A percentile compares a stretch with the other conserved stretches of the same genome.
phyloP scores from a whole-genome alignment of 2,329 filamentous ascomycete species.

The Niveomyces coronatus region DNA sequence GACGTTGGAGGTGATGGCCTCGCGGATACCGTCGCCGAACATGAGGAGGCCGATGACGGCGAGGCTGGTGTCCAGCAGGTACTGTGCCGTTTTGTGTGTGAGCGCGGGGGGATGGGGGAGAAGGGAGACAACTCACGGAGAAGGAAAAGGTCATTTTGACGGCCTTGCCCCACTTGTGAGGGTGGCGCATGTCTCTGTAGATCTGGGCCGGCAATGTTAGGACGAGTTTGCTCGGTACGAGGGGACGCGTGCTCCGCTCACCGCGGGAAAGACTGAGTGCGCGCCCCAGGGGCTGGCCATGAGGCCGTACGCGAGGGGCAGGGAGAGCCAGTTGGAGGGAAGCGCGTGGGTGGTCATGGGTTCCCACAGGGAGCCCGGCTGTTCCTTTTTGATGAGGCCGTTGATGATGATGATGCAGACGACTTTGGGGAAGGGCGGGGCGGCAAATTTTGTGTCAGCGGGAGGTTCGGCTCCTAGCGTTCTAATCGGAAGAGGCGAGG shows the following conservation, averaged over 20 bases:
- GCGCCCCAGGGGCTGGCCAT: constrained; percentile 68
- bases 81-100: constrained; percentile 32
- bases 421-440: no score
- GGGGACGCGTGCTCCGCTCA: constrained; percentile 16
- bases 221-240: background rate
- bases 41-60: constrained; percentile 81
- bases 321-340: constrained; percentile 73
- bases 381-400: constrained; percentile 69
- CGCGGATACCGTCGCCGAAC: constrained; percentile 83
- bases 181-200: constrained; percentile 58
- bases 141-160: constrained; percentile 76
- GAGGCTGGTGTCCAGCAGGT: constrained; percentile 69
- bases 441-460: constrained; percentile 5
- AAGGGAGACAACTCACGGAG: constrained; percentile 45
- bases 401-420: constrained; percentile 75
- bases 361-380: constrained; percentile 73
- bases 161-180: constrained; percentile 66
- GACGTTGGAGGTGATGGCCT: constrained; percentile 88
- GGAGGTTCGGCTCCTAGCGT: background rate
- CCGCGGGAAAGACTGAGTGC: constrained; percentile 69
- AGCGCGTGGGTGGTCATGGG: constrained; percentile 74
- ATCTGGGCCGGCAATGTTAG: constrained; percentile 29
- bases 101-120: constrained; percentile 8
- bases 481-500: no score
- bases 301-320: constrained; percentile 82